Evolutionary conservation across 805 yeast species (phyloP), one percentile per base, ranked within the genome.

Genomic region (Candida succiphila): DNA sequence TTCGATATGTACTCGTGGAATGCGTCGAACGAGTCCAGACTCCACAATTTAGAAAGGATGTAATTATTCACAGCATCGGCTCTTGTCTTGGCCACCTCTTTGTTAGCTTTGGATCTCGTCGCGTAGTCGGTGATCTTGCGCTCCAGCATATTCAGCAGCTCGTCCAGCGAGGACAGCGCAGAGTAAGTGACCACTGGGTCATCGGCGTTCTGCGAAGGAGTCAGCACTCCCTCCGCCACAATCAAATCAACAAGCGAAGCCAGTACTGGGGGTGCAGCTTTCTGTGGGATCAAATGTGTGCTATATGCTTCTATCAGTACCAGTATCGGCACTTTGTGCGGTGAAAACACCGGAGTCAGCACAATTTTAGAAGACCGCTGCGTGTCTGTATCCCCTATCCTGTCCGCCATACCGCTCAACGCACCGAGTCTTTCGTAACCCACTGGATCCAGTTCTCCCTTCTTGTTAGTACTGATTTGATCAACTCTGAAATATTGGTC

Each of bases 261-360:
- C 24, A 72, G 44, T 13, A 66, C 44, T 1, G 69, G 62, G 6
- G 67, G 59, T 17, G 56, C 49, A 19, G 58, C 49, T 16, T 47
- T 42, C 13, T 51, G 41, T 5, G 74, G 74, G 2, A 69, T 40
- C 13, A 49, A 48, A 7, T 60, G 60, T 10, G 60, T 48, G 30
- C 74, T 60, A 42, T 71, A 70, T 0, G 67, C 66, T 13, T 62
- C 61, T 5, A 75, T 60, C 12, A 78, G 45, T 3, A 67, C 52
- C 8, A 75, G 43, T 1, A 75, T 42, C 2, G 76, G 70, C 0
- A 78, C 52, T 41, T 72, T 74, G 36, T 71, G 65, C 1, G 83
- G 75, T 5, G 79, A 68, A 19, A 77, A 41, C 1, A 58, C 46
- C 3, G 65, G 61, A 2, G 69, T 59, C 17, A 67, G 31, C 3